Conservation (phyloP, 2,329 filamentous ascomycete genomes). For the Verticillium dahliae region DNA sequence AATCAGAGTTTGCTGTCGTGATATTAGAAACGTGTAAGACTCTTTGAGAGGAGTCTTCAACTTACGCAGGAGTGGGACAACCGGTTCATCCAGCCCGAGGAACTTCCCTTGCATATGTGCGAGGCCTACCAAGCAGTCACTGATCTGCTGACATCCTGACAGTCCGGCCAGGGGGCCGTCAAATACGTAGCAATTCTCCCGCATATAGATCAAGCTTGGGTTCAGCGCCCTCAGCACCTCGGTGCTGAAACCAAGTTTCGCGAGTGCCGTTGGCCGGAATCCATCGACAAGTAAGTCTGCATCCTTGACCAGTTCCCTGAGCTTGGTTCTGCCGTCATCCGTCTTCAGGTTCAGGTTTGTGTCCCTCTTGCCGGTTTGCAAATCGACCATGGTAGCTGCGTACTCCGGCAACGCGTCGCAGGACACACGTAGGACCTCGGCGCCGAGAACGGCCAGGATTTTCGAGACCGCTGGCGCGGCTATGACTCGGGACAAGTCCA, state of each 20-base stretch:
- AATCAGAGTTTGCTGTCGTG: slow-evolving; percentile 14
- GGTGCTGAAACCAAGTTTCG: slow-evolving; percentile 21
- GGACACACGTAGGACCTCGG: slow-evolving; percentile 24
- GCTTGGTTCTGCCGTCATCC: slow-evolving; percentile 14
- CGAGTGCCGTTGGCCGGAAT: slow-evolving; percentile 23
- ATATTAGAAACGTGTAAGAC: not conserved
- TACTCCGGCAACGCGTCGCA: slow-evolving; percentile 21
- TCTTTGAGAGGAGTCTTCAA: too few species aligned
- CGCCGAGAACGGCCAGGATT: slow-evolving; percentile 23
- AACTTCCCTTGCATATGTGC: slow-evolving; percentile 29
- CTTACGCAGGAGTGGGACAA: slow-evolving; percentile 15
- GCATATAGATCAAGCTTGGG: slow-evolving; percentile 22
- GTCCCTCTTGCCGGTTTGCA: slow-evolving; percentile 25
- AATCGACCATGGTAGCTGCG: slow-evolving; percentile 20
- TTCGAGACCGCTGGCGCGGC: slow-evolving; percentile 25
- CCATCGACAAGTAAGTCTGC: slow-evolving; percentile 27
- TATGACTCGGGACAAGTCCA: slow-evolving; percentile 26
- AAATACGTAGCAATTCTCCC: slow-evolving; percentile 29
- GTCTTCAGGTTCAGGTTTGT: slow-evolving; percentile 22
- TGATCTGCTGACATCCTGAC: slow-evolving; percentile 30
- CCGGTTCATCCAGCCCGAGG: slow-evolving; percentile 23
- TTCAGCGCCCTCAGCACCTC: slow-evolving; percentile 7
- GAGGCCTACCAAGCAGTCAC: slow-evolving; percentile 28
- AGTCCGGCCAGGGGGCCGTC: slow-evolving; percentile 22
- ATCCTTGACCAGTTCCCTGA: slow-evolving; percentile 17